These are phyloP conservation scores for Dactylorhiza incarnata DNA, from an alignment of 106 monocot species.

Conservation along the genomic window DNA sequence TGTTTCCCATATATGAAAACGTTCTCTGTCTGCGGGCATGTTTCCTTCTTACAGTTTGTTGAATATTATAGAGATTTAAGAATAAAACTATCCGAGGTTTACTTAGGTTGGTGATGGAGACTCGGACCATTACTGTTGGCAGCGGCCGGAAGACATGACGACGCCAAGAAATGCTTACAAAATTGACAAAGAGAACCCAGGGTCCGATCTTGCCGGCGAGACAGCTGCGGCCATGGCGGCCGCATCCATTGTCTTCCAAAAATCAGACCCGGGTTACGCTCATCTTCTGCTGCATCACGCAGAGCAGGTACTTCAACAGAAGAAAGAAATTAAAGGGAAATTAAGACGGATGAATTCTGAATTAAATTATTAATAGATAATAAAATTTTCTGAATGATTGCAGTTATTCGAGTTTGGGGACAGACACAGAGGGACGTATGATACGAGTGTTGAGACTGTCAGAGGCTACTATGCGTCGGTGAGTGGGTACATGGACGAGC, in stretches of 20 bases:
- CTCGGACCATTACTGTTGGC: slow-evolving; percentile 27
- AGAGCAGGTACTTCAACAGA: slow-evolving; percentile 3
- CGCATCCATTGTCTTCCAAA: slow-evolving; percentile 17
- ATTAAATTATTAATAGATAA: not conserved
- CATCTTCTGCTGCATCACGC: slow-evolving; percentile 18
- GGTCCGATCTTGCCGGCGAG: slow-evolving; percentile 23
- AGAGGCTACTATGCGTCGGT: slow-evolving; percentile 42
- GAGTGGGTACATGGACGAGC: slow-evolving; percentile 59
- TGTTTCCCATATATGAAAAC: too few relatives aligned
- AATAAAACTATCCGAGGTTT: not conserved
- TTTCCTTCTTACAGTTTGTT: too few relatives aligned
- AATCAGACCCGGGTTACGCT: slow-evolving; percentile 15
- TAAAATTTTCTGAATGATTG: not conserved
- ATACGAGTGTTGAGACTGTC: slow-evolving; percentile 26
- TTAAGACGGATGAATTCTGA: too few relatives aligned
- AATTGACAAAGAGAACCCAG: slow-evolving; percentile 14
- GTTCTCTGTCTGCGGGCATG: too few relatives aligned
- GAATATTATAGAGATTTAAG: too few relatives aligned
- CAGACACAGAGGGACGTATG: slow-evolving; percentile 43
- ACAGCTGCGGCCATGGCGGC: slow-evolving; percentile 24
- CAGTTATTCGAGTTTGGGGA: slow-evolving; percentile 63
- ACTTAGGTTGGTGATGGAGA: slow-evolving; percentile 38
- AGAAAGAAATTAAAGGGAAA: not conserved
- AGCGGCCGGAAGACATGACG: slow-evolving; percentile 28
- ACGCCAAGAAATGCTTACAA: slow-evolving; percentile 19